Conservation (phyloP, 179 eudicot species). For the Dionaea muscipula region DNA sequence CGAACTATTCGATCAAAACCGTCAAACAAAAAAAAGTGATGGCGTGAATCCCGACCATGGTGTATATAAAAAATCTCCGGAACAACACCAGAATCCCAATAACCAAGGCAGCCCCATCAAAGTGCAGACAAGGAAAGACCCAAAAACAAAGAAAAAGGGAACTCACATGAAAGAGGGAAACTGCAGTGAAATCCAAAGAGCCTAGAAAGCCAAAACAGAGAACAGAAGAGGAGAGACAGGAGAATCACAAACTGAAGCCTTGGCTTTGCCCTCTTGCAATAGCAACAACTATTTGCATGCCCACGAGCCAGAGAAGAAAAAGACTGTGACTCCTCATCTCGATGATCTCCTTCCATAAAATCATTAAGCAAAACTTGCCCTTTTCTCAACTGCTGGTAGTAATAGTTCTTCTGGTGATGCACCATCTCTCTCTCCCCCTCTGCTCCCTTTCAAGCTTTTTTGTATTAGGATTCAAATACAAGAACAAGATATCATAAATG, state of each 20-base stretch:
- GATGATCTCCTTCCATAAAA: slow-evolving; percentile 17
- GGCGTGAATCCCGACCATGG: too few species aligned
- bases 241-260: slow-evolving; percentile 25
- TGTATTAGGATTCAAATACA: too few species aligned
- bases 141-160: background rate
- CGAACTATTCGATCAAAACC: too few species aligned
- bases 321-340: slow-evolving; percentile 17
- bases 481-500: too few species aligned
- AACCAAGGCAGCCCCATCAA: slow-evolving; percentile 2
- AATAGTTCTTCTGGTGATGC: slow-evolving; percentile 33
- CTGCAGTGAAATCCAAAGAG: slow-evolving; percentile 21
- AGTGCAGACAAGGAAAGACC: background rate
- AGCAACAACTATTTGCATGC: slow-evolving; percentile 10
- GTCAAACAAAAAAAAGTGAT: too few species aligned
- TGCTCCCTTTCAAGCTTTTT: too few species aligned
- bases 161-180: slow-evolving; percentile 40
- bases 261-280: slow-evolving; percentile 29
- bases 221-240: slow-evolving; percentile 29
- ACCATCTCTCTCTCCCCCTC: slow-evolving; percentile 24
- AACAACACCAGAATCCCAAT: slow-evolving; percentile 1
- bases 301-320: slow-evolving; percentile 7
- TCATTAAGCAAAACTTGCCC: slow-evolving; percentile 12
- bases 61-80: too few species aligned
- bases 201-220: slow-evolving; percentile 40
- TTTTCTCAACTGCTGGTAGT: slow-evolving; percentile 25